Conservation (phyloP, 495 filamentous ascomycete species). For the Lophiotrema nucula region DNA sequence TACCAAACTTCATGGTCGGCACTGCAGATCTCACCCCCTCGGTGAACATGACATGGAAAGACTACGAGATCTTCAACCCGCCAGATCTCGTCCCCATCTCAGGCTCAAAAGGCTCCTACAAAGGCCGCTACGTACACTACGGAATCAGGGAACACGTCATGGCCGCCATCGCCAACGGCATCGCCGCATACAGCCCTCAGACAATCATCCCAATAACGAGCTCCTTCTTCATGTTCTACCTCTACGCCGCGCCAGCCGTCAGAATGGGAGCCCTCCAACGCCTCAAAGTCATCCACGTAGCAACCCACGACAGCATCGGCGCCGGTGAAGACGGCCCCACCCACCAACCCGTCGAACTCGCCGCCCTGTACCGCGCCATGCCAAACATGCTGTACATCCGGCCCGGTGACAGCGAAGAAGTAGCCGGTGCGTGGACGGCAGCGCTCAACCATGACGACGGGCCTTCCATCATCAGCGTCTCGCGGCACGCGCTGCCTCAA, state of each 20-base stretch:
- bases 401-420: constrained; percentile 57
- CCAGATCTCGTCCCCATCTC: constrained; percentile 42
- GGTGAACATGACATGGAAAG: constrained; percentile 58
- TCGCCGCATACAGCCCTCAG: constrained; percentile 51
- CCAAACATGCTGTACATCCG: constrained; percentile 60
- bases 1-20: constrained; percentile 56
- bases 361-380: constrained; percentile 59
- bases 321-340: constrained; percentile 62
- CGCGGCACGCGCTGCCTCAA: constrained; percentile 49
- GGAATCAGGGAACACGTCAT: constrained; percentile 58
- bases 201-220: constrained; percentile 55
- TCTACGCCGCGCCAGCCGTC: constrained; percentile 56
- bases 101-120: constrained; percentile 51
- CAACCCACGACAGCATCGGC: constrained; percentile 61
- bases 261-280: constrained; percentile 60
- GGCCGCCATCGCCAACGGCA: constrained; percentile 53
- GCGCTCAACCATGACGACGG: constrained; percentile 50
- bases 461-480: constrained; percentile 50
- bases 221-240: constrained; percentile 63
- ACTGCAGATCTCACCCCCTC: constrained; percentile 60
- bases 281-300: constrained; percentile 57
- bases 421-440: constrained; percentile 51
- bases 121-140: constrained; percentile 55
- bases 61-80: constrained; percentile 52
- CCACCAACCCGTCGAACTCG: constrained; percentile 60